These are phyloP conservation scores for Panicum hallii DNA, from an alignment of 202 grass and related monocot species.

Conservation along the genomic window DNA sequence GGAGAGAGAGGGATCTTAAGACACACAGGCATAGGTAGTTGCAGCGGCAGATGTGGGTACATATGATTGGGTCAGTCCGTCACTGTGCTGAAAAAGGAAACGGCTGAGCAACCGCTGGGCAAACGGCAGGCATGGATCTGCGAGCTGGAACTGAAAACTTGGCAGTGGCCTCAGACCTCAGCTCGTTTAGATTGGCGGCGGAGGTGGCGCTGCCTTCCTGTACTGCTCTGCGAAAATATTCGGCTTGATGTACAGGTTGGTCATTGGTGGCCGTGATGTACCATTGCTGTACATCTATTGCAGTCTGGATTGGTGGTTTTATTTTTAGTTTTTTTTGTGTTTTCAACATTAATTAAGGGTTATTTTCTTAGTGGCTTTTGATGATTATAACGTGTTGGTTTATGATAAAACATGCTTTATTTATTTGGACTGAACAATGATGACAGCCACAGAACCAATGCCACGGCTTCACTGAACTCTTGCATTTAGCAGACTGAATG, in stretches of 20 bases:
- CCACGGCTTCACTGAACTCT: background rate
- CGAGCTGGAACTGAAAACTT: conserved; percentile 53
- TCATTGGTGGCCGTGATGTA: conserved; percentile 33
- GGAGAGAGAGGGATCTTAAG: conserved; percentile 38
- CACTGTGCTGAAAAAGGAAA: conserved; percentile 53
- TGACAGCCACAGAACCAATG: background rate
- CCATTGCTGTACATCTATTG: conserved; percentile 32
- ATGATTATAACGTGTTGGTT: background rate
- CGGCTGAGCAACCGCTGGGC: conserved; percentile 43
- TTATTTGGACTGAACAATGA: background rate
- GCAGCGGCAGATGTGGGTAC: conserved; percentile 46
- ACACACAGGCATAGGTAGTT: conserved; percentile 24
- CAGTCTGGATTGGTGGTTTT: conserved; percentile 7
- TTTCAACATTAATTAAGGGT: background rate
- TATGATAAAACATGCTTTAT: background rate
- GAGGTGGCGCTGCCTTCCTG: conserved; percentile 19
- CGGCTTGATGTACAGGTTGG: conserved; percentile 28
- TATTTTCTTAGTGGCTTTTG: background rate
- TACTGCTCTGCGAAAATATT: conserved; percentile 39
- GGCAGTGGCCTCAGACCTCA: conserved; percentile 28
- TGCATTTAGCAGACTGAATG: background rate
- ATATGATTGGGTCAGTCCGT: conserved; percentile 50
- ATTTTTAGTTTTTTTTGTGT: background rate
- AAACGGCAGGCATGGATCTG: conserved; percentile 53
- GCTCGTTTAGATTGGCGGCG: conserved; percentile 43